phyloP scores from a whole-genome alignment of 2,329 filamentous ascomycete genomes.

The Aspergillus brasiliensis region DNA sequence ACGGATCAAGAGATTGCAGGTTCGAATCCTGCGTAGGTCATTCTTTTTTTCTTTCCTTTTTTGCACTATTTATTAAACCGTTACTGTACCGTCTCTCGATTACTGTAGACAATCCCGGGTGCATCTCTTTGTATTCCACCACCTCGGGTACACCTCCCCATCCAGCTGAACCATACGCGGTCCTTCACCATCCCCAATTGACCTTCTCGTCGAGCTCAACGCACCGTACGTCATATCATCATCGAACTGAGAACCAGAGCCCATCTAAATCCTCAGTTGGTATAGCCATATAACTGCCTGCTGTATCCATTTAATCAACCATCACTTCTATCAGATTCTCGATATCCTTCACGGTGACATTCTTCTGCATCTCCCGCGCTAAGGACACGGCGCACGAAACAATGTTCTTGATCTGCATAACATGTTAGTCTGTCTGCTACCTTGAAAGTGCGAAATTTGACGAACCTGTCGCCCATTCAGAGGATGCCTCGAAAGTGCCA shows the following conservation, averaged over 20 bases:
- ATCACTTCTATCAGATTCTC: not conserved
- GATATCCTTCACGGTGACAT: not conserved
- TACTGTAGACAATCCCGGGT: no score
- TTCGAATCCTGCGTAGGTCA: slow-evolving; percentile 42
- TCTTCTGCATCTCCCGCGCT: not conserved
- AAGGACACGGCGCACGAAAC: slow-evolving; percentile 3
- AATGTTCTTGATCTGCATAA: not conserved
- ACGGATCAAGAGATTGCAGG: slow-evolving; percentile 55
- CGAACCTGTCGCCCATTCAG: slow-evolving; percentile 5
- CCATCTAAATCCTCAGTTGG: no score
- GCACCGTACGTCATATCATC: no score
- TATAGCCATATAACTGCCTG: not conserved
- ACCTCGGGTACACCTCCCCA: no score
- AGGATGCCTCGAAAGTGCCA: not conserved
- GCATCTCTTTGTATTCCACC: no score
- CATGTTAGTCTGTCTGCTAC: no score
- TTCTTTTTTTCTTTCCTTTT: not conserved
- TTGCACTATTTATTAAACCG: not conserved
- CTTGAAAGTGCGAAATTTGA: not conserved
- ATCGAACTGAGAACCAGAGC: no score
- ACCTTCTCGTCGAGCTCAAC: no score
- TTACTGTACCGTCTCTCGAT: no score
- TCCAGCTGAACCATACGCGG: no score
- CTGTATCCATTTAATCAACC: not conserved
- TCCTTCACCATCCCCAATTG: no score